Conservation (phyloP, 148 eudicot genomes). For the Polygonum maritimum region DNA sequence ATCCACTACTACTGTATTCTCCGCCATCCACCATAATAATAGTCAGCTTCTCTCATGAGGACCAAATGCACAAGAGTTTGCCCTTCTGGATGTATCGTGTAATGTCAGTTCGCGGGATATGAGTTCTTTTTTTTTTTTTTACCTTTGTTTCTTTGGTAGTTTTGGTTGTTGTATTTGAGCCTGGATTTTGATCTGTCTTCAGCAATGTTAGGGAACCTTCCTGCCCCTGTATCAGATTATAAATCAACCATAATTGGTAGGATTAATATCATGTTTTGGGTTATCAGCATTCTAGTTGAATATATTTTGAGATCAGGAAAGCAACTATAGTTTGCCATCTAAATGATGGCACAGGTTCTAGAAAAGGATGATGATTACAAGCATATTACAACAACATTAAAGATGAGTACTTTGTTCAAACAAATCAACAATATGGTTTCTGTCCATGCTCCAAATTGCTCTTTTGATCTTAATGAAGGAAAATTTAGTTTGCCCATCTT, state of each 20-base stretch:
- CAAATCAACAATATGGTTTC: too few species aligned
- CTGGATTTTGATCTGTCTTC: neutral
- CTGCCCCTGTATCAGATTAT: neutral
- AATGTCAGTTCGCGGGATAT: neutral
- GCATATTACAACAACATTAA: neutral
- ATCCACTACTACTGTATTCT: neutral
- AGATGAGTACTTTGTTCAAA: too few species aligned
- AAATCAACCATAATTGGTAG: neutral
- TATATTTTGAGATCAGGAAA: neutral
- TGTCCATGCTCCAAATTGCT: too few species aligned
- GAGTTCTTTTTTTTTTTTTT: neutral
- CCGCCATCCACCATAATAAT: neutral
- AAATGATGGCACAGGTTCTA: constrained; percentile 5
- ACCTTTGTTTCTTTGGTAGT: neutral
- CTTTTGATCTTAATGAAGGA: too few species aligned
- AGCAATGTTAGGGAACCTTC: neutral
- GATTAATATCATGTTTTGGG: neutral
- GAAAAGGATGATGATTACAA: neutral
- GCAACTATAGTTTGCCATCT: neutral
- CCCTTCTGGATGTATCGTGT: constrained; percentile 2
- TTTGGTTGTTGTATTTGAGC: neutral
- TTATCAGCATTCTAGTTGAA: neutral
- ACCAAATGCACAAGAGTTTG: neutral
- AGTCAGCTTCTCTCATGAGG: neutral
- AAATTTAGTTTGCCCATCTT: too few species aligned